These are phyloP conservation scores for Torulaspora globosa DNA, from an alignment of 1,139 yeast genomes.

Conservation along the genomic window DNA sequence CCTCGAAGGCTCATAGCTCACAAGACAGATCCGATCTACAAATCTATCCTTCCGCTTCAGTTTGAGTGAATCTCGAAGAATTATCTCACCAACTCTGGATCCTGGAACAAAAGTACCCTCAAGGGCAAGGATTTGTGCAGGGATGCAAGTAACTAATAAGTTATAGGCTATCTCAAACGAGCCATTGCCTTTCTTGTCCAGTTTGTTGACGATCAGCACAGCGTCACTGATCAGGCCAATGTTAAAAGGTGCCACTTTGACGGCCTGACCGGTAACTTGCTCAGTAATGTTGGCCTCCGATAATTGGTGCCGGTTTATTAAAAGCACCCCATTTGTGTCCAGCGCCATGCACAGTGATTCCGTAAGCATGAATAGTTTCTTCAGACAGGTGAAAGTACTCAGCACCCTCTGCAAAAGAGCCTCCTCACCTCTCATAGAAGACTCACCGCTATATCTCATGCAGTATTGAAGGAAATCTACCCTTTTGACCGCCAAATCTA, in stretches of 20 bases:
- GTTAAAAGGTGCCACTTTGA: conserved; percentile 22
- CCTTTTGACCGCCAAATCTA: conserved; percentile 23
- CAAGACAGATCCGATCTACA: conserved; percentile 25
- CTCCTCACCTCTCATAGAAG: conserved; percentile 5
- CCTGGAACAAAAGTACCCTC: conserved; percentile 21
- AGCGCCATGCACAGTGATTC: conserved; percentile 24
- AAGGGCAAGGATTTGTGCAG: conserved; percentile 25
- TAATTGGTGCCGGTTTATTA: conserved; percentile 21
- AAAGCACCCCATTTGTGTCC: conserved; percentile 26
- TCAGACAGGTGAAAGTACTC: conserved; percentile 21
- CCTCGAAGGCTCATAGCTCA: conserved; percentile 12
- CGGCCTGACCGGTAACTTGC: conserved; percentile 11
- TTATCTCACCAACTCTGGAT: conserved; percentile 22
- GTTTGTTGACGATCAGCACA: conserved; percentile 19
- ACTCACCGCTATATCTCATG: neutral
- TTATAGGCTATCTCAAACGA: conserved; percentile 16
- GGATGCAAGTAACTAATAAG: conserved; percentile 21
- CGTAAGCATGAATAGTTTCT: conserved; percentile 27
- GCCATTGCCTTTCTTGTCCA: conserved; percentile 12
- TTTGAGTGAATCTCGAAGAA: conserved; percentile 20
- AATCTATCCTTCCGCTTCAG: conserved; percentile 18
- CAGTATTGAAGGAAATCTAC: conserved; percentile 18
- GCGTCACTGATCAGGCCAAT: conserved; percentile 30
- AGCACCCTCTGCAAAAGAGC: conserved; percentile 14
- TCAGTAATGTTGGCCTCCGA: conserved; percentile 12